phyloP scores from a whole-genome alignment of 345 rosid genomes.

The Abelmoschus esculentus region DNA sequence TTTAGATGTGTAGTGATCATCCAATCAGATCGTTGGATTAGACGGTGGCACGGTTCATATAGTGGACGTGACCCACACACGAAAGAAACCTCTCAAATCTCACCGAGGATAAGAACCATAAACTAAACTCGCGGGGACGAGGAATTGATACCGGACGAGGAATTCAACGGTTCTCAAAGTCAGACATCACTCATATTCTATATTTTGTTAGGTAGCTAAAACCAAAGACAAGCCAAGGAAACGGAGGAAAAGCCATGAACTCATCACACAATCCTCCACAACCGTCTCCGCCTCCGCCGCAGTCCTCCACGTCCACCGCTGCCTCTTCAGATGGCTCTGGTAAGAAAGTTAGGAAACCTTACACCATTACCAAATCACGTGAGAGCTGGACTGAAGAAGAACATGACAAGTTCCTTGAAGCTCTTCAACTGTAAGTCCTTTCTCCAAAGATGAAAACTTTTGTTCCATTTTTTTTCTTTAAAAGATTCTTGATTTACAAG shows the following conservation, averaged over 20 bases:
- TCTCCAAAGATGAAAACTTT: not conserved
- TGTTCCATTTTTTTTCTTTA: not conserved
- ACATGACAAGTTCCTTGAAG: slow-evolving; percentile 97
- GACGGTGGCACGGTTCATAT: too few species aligned
- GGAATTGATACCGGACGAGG: slow-evolving; percentile 26
- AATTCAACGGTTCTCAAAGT: slow-evolving; percentile 30
- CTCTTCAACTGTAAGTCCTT: slow-evolving; percentile 68
- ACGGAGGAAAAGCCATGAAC: slow-evolving; percentile 12
- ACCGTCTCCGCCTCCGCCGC: slow-evolving; percentile 27
- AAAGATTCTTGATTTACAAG: too few species aligned
- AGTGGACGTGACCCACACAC: not conserved
- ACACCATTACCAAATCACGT: slow-evolving; percentile 95
- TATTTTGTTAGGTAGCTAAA: not conserved
- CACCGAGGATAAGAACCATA: not conserved
- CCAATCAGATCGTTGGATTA: not conserved
- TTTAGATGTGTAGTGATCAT: too few species aligned
- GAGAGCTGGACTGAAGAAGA: slow-evolving; percentile 99
- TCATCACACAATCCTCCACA: slow-evolving; percentile 12
- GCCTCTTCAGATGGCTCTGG: slow-evolving; percentile 28
- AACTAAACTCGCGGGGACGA: slow-evolving; percentile 22
- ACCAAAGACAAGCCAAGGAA: not conserved
- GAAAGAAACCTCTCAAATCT: not conserved
- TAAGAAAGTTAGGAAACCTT: slow-evolving; percentile 89
- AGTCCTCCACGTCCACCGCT: slow-evolving; percentile 24
- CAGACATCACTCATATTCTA: not conserved